Evolutionary conservation across 805 yeast genomes (phyloP).

Genomic region (Candida qinlingensis): DNA sequence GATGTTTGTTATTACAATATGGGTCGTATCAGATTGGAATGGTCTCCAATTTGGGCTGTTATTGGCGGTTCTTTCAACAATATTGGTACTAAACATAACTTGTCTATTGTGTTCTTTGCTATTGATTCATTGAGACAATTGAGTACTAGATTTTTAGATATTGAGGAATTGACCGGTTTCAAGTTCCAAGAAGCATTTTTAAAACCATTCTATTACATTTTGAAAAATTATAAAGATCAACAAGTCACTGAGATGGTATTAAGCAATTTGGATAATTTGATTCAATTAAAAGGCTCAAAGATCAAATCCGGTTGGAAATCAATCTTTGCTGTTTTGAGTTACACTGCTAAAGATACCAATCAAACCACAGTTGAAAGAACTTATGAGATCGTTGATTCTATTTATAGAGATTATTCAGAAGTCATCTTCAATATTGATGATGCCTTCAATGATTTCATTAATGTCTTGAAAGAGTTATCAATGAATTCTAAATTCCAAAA

Average conservation of each 20-base stretch:
- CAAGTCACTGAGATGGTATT: constrained; percentile 85
- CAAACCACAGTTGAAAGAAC: constrained; percentile 61
- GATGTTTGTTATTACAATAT: constrained; percentile 97
- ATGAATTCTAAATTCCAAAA: constrained; percentile 82
- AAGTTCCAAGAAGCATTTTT: constrained; percentile 92
- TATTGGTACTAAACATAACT: constrained; percentile 76
- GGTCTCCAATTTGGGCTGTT: constrained; percentile 93
- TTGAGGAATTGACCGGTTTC: constrained; percentile 93
- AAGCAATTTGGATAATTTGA: constrained; percentile 84
- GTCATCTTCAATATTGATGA: constrained; percentile 68
- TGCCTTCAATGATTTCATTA: constrained; percentile 52
- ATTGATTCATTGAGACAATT: constrained; percentile 90
- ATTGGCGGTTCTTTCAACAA: constrained; percentile 86
- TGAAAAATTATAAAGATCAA: constrained; percentile 57
- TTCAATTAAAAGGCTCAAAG: constrained; percentile 62
- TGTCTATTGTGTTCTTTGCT: constrained; percentile 80
- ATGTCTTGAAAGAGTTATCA: constrained; percentile 73
- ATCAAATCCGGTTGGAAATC: constrained; percentile 95
- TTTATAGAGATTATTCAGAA: constrained; percentile 56
- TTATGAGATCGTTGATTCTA: constrained; percentile 54
- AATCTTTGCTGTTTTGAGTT: constrained; percentile 70
- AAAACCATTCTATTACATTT: constrained; percentile 80
- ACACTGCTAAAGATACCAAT: constrained; percentile 57
- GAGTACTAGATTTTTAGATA: constrained; percentile 84
- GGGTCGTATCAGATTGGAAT: constrained; percentile 92